These are phyloP conservation scores for Pugionium dolabratum DNA, from an alignment of 345 rosid genomes.

Conservation along the genomic window DNA sequence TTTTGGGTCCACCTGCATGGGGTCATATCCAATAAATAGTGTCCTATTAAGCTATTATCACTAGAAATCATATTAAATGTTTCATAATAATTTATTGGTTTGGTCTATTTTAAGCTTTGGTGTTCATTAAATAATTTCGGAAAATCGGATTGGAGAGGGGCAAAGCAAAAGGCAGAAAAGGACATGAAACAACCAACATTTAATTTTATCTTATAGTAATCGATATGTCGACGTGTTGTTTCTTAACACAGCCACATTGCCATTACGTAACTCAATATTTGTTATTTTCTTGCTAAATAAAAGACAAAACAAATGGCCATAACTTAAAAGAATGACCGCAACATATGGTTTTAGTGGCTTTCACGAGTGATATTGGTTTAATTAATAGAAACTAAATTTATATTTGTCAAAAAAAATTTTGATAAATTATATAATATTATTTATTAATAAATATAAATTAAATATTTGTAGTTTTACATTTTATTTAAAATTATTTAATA, in stretches of 20 bases:
- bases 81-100: conserved; percentile 26
- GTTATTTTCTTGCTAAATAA: too few species aligned
- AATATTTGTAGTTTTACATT: too few species aligned
- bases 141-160: conserved; percentile 13
- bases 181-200: conserved; percentile 45
- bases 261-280: too few species aligned
- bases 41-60: conserved; percentile 17
- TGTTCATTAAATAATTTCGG: conserved; percentile 11
- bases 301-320: too few species aligned
- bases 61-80: conserved; percentile 18
- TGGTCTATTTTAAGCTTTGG: conserved; percentile 15
- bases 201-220: conserved; percentile 28
- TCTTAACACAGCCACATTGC: neutral
- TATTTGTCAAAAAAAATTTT: too few species aligned
- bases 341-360: too few species aligned
- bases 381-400: too few species aligned
- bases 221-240: conserved; percentile 34
- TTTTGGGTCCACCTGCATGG: conserved; percentile 32
- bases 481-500: too few species aligned
- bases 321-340: too few species aligned
- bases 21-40: conserved; percentile 32
- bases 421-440: too few species aligned
- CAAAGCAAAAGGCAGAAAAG: conserved; percentile 33
- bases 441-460: too few species aligned
- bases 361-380: too few species aligned